phyloP scores from a whole-genome alignment of 2,329 filamentous ascomycete genomes.

The Beauveria rudraprayagi region DNA sequence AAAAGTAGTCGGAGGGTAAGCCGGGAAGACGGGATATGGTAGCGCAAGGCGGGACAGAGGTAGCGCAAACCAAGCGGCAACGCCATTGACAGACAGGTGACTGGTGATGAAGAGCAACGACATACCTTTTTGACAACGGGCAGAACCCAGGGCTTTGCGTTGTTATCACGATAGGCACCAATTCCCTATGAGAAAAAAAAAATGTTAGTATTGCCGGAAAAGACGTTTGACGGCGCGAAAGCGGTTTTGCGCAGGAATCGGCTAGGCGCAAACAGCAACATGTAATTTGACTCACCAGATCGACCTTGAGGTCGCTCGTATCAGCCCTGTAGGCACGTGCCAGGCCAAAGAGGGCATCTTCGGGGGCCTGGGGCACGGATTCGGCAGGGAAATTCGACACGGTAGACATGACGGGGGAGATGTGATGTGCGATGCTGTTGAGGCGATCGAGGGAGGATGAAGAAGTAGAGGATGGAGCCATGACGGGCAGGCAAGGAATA shows the following conservation, averaged over 20 bases:
- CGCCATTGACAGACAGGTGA: background rate
- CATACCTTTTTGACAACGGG: slow-evolving; percentile 91
- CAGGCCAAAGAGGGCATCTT: slow-evolving; percentile 90
- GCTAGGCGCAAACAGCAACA: background rate
- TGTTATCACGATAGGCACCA: slow-evolving; percentile 90
- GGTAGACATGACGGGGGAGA: slow-evolving; percentile 48
- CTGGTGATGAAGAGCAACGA: background rate
- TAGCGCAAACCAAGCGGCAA: background rate
- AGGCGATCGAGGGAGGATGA: slow-evolving; percentile 45
- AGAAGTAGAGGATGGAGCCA: slow-evolving; percentile 26
- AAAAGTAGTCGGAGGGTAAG: background rate
- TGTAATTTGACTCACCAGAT: slow-evolving; percentile 56
- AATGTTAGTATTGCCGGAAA: background rate
- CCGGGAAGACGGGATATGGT: background rate
- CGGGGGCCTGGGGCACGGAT: slow-evolving; percentile 79
- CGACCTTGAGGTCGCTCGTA: slow-evolving; percentile 70
- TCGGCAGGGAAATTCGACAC: slow-evolving; percentile 65
- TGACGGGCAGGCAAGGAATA: slow-evolving; percentile 6
- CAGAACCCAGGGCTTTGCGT: slow-evolving; percentile 94
- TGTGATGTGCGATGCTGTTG: slow-evolving; percentile 59
- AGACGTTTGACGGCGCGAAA: background rate
- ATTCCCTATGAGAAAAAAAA: slow-evolving; percentile 45
- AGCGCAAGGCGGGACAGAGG: background rate
- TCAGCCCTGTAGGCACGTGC: slow-evolving; percentile 84
- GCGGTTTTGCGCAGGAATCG: background rate